Base-by-base conservation (phyloP, 2,329 filamentous ascomycete genomes). In the Aspergillus transmontanensis region DNA sequence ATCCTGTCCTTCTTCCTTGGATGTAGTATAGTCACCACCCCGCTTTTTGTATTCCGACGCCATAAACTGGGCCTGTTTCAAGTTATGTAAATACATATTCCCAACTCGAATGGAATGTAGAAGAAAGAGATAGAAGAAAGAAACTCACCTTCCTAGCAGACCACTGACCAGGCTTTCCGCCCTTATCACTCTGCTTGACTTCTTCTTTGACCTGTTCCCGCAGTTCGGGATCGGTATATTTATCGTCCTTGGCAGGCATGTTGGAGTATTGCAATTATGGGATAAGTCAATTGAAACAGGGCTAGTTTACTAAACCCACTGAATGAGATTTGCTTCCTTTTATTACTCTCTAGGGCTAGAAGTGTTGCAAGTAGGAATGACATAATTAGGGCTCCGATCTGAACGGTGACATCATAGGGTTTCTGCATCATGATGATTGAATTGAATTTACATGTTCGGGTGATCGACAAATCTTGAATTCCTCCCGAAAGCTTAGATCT, bases 91-190 rank as follows among this genome's bases (percentile, higher is more conserved):
- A 41, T 43, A 39, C 39, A 36, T 10, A 14, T 23, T 11, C 1
- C 21, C 0, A 2, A 12, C n/a, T 26, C 1, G 3, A 21, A 12
- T 11, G 1, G 0, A 12, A 32, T 32, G 3, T 21, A 23, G 45
- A 26, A 12, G 11, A 48, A 9, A 21, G 9, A 36, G 30, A 21
- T 6, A 41, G 19, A 14, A 19, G 10, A 9, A 57, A 21, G 4
- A 4, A 9, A 28, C 34, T 32, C 66, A 80, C 80, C 73, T 83
- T 83, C 32, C 81, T 74, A 4, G 82, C 81, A 53, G 80, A 81
- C 81, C 81, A 83, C 75, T 84, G 80, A 2, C 81, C 81, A 16
- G 81, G 81, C 39, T 77, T 78, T 11, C 81, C 81, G 43, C 81
- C 82, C 64, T 83, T 83, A 64, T 82, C 81, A 50, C 76, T 66